Evolutionary conservation across 2,329 filamentous ascomycete species (phyloP).

Genomic region (Colletotrichum scovillei): DNA sequence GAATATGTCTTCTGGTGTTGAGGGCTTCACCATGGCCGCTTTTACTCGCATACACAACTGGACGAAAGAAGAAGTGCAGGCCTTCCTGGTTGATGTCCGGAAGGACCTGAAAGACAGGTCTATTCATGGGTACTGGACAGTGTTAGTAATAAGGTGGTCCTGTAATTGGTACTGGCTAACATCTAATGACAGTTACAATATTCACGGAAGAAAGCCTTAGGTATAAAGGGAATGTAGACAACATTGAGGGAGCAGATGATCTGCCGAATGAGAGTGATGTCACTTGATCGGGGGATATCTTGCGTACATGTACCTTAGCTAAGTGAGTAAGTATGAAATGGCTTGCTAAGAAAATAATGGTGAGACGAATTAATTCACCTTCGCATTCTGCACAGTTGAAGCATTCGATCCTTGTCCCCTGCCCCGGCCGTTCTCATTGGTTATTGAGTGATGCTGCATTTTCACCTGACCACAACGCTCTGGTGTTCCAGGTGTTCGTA

Average conservation of each 20-base stretch:
- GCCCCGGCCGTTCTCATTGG: too few relatives aligned
- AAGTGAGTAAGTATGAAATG: too few relatives aligned
- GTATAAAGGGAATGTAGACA: not conserved
- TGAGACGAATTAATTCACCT: too few relatives aligned
- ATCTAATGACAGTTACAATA: not conserved
- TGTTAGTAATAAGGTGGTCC: constrained; percentile 41
- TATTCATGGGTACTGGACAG: constrained; percentile 51
- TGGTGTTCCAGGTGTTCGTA: not conserved
- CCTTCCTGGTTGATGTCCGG: constrained; percentile 47
- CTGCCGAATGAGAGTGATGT: too few relatives aligned
- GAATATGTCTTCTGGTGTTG: constrained; percentile 46
- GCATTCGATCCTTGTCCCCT: too few relatives aligned
- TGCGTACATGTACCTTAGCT: too few relatives aligned
- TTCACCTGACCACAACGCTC: not conserved
- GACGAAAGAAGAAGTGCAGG: constrained; percentile 45
- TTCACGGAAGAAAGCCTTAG: not conserved
- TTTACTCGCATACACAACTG: constrained; percentile 50
- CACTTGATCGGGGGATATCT: too few relatives aligned
- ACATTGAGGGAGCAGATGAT: not conserved
- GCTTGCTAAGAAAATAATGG: too few relatives aligned
- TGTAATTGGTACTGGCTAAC: not conserved
- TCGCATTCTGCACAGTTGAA: too few relatives aligned
- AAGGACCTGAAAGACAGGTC: constrained; percentile 46
- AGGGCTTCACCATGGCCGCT: constrained; percentile 49
- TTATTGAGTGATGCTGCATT: not conserved